phyloP scores from a whole-genome alignment of 202 grass and related monocot species.

The Setaria viridis region DNA sequence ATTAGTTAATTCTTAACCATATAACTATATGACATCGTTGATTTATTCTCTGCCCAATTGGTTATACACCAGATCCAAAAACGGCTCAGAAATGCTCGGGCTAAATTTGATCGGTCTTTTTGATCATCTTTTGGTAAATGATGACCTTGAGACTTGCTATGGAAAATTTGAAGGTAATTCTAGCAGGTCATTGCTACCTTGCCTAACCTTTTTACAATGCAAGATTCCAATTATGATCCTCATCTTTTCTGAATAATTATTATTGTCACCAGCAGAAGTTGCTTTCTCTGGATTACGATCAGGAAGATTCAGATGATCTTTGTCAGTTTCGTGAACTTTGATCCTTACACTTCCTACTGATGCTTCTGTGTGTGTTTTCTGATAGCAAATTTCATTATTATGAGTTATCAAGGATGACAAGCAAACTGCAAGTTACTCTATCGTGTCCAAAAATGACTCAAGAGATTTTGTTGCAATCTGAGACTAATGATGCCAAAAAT shows the following conservation, averaged over 20 bases:
- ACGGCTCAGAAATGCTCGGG: no score
- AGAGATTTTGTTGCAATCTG: slow-evolving; percentile 57
- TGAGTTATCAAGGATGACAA: slow-evolving; percentile 58
- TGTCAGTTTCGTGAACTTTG: slow-evolving; percentile 51
- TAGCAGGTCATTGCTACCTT: slow-evolving; percentile 5
- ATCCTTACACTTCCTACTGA: not conserved
- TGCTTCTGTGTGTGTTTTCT: slow-evolving; percentile 33
- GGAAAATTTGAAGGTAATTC: slow-evolving; percentile 82
- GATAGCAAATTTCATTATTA: slow-evolving; percentile 28
- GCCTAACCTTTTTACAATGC: not conserved
- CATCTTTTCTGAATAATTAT: slow-evolving; percentile 37
- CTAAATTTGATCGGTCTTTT: no score
- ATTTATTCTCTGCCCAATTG: no score
- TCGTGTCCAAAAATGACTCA: slow-evolving; percentile 55
- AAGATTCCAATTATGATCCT: not conserved
- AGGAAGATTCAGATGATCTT: slow-evolving; percentile 47
- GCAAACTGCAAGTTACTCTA: slow-evolving; percentile 47
- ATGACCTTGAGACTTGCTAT: slow-evolving; percentile 20
- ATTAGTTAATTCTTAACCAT: no score
- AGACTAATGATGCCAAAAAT: no score
- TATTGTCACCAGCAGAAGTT: slow-evolving; percentile 45
- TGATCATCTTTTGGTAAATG: no score
- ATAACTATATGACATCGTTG: no score
- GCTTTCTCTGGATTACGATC: slow-evolving; percentile 65
- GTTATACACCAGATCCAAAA: no score